These are phyloP conservation scores for Yamadazyma nakazawae DNA, from an alignment of 805 yeast genomes.

Conservation along the genomic window DNA sequence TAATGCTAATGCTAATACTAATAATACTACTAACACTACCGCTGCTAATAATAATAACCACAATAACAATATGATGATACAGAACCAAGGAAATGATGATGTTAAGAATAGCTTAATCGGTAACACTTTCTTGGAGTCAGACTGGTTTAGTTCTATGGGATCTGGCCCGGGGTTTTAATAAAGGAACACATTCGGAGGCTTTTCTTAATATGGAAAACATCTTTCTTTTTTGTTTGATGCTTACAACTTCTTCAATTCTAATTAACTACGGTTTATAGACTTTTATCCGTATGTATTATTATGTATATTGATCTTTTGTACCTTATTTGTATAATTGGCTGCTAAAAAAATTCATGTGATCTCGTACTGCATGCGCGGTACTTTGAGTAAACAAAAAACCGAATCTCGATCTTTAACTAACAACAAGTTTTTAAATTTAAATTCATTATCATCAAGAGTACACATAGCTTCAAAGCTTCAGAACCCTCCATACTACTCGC, in stretches of 20 bases:
- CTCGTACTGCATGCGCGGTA: constrained; percentile 1
- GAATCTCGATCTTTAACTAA: neutral
- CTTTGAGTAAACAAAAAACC: constrained; percentile 2
- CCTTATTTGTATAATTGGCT: neutral
- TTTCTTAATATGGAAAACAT: neutral
- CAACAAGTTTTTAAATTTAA: neutral
- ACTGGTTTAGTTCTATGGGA: constrained; percentile 33
- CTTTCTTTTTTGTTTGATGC: neutral
- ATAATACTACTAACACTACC: too few relatives aligned
- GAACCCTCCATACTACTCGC: too few relatives aligned
- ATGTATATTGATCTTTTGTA: neutral
- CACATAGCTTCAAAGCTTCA: too few relatives aligned
- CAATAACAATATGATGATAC: constrained; percentile 4
- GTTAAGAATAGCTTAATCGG: constrained; percentile 8
- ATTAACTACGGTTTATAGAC: neutral
- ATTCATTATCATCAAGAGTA: too few relatives aligned
- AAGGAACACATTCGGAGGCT: neutral
- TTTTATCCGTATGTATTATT: constrained; percentile 2
- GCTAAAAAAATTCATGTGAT: constrained; percentile 5
- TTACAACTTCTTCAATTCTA: neutral
- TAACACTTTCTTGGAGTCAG: constrained; percentile 16
- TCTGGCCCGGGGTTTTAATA: constrained; percentile 30
- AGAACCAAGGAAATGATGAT: constrained; percentile 6
- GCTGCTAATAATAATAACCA: too few relatives aligned
- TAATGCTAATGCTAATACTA: too few relatives aligned